A percentile compares a stretch with the other conserved stretches of the same genome.
Evolutionary conservation across 2,329 filamentous ascomycete genomes (phyloP).

Genomic region (Monilinia fructigena): DNA sequence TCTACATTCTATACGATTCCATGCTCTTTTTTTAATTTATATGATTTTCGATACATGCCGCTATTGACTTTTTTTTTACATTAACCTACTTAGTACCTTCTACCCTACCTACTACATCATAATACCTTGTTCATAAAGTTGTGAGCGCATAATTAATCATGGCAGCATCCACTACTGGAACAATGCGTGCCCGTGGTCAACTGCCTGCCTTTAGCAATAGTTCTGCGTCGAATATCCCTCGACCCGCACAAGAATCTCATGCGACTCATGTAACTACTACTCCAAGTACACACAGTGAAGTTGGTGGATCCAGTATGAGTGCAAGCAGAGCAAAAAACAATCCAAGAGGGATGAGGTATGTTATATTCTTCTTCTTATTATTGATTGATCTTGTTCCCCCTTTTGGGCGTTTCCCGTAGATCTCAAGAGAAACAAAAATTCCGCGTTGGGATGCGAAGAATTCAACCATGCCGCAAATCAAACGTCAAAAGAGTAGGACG

Average conservation of each 20-base stretch:
- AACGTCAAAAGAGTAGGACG: conserved; percentile 17
- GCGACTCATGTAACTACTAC: conserved; percentile 42
- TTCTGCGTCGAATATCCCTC: conserved; percentile 67
- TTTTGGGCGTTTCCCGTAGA: neutral
- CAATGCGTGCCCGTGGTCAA: conserved; percentile 60
- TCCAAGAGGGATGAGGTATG: conserved; percentile 96
- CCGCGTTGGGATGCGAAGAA: neutral
- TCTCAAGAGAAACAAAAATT: neutral
- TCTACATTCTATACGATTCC: too few species aligned
- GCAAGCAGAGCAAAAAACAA: conserved; percentile 94
- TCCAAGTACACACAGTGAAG: conserved; percentile 50
- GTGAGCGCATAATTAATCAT: conserved; percentile 30
- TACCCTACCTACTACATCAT: neutral
- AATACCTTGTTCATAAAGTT: conserved; percentile 18
- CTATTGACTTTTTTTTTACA: neutral
- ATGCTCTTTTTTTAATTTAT: too few species aligned
- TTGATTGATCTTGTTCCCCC: neutral
- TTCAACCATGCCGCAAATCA: conserved; percentile 23
- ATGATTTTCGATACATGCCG: too few species aligned
- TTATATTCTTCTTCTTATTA: conserved; percentile 30
- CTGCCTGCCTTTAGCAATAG: conserved; percentile 59
- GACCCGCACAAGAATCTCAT: conserved; percentile 65
- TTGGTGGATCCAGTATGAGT: conserved; percentile 67
- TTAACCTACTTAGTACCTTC: conserved; percentile 1
- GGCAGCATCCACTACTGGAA: conserved; percentile 44